These are phyloP conservation scores for Dendrocalamus latiflorus DNA, from an alignment of 202 grass and related monocot genomes.

Conservation along the genomic window DNA sequence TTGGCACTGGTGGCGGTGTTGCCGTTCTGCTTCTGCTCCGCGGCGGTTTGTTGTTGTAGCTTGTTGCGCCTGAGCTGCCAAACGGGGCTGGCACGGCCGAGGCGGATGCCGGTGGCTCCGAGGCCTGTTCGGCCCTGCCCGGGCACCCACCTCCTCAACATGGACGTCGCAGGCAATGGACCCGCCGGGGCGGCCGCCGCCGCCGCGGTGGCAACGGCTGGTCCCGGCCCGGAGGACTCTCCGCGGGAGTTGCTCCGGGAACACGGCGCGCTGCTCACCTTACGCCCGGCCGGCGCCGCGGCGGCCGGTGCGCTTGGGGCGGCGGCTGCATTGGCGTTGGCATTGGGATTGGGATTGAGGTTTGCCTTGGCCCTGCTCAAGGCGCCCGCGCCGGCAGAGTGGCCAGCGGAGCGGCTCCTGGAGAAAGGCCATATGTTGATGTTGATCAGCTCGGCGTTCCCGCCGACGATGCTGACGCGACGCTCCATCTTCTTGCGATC, in stretches of 20 bases:
- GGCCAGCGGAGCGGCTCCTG: constrained; percentile 87
- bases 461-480: constrained; percentile 43
- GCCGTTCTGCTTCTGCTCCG: constrained; percentile 34
- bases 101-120: constrained; percentile 51
- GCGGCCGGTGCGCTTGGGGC: neutral
- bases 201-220: neutral
- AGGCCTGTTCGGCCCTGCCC: constrained; percentile 25
- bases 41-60: constrained; percentile 36
- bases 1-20: neutral
- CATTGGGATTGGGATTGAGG: neutral
- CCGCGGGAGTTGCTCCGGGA: constrained; percentile 93
- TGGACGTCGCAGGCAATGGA: constrained; percentile 19
- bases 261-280: constrained; percentile 83
- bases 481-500: constrained; percentile 58
- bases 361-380: constrained; percentile 30
- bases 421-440: constrained; percentile 98
- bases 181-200: neutral
- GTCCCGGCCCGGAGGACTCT: constrained; percentile 26
- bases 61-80: constrained; percentile 79
- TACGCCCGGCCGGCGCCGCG: constrained; percentile 15
- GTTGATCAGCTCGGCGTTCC: constrained; percentile 72
- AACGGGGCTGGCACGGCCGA: constrained; percentile 57
- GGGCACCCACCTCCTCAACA: constrained; percentile 49
- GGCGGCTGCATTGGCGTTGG: neutral
- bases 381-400: constrained; percentile 5